Evolutionary conservation across 345 rosid genomes (phyloP).

Genomic region (Citrus mangshanensis): DNA sequence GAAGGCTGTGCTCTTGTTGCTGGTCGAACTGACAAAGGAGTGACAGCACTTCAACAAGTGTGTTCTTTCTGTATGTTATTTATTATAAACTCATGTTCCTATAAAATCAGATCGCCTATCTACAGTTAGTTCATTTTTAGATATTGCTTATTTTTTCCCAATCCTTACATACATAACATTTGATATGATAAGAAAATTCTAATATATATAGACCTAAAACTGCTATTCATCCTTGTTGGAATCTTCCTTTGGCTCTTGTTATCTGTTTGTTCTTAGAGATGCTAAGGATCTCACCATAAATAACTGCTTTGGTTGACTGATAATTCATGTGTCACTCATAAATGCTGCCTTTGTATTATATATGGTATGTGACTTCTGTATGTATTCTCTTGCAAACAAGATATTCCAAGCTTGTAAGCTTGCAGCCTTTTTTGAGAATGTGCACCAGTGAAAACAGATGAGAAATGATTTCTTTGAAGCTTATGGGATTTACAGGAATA

Average conservation of each 20-base stretch:
- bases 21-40: slow-evolving; percentile 98
- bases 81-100: neutral
- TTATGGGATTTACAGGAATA: neutral
- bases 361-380: neutral
- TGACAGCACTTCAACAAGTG: slow-evolving; percentile 89
- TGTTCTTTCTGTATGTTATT: slow-evolving; percentile 88
- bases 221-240: neutral
- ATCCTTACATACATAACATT: neutral
- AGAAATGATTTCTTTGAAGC: neutral
- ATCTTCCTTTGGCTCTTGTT: neutral
- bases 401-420: neutral
- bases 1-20: slow-evolving; percentile 87
- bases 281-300: neutral
- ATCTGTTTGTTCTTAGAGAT: neutral
- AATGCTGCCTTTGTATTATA: neutral
- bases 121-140: neutral
- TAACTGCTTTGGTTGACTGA: neutral
- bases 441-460: neutral
- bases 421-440: neutral
- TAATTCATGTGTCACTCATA: neutral
- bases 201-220: too few species aligned
- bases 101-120: neutral
- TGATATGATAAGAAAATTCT: neutral
- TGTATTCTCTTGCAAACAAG: neutral
- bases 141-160: neutral